Conservation (phyloP, 805 yeast genomes). For the Maudiozyma bulderi region DNA sequence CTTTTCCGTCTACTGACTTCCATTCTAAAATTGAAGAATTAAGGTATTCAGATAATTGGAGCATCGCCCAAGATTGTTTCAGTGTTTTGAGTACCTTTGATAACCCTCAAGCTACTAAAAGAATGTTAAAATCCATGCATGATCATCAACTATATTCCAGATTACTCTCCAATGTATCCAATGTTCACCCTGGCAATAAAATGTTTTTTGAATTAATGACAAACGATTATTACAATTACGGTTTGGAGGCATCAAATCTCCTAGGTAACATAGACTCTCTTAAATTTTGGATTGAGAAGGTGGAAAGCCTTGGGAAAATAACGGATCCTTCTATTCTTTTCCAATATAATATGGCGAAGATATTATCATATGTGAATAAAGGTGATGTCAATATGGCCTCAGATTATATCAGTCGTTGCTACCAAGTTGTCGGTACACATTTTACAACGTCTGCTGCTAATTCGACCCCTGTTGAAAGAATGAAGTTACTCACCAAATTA, state of each 20-base stretch:
- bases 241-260: constrained; percentile 64
- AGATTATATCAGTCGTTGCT: constrained; percentile 40
- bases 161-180: constrained; percentile 42
- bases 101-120: constrained; percentile 35
- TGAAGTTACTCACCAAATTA: constrained; percentile 40
- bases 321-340: constrained; percentile 47
- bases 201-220: constrained; percentile 21
- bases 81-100: constrained; percentile 46
- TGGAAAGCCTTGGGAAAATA: constrained; percentile 35
- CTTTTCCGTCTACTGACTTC: constrained; percentile 57
- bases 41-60: constrained; percentile 81
- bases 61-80: constrained; percentile 76
- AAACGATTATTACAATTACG: constrained; percentile 53
- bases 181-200: constrained; percentile 34
- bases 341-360: constrained; percentile 57
- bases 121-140: constrained; percentile 58
- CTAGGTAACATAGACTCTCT: constrained; percentile 47
- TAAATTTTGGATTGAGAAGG: constrained; percentile 46
- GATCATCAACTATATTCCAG: constrained; percentile 71
- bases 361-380: constrained; percentile 38
- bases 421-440: constrained; percentile 49
- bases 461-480: constrained; percentile 42
- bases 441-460: constrained; percentile 39
- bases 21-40: constrained; percentile 72
- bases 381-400: constrained; percentile 30